A percentile compares a stretch with the other conserved stretches of the same genome.
These are phyloP conservation scores for Phoenix dactylifera DNA, from an alignment of 176 grass and related monocot genomes.

Conservation along the genomic window DNA sequence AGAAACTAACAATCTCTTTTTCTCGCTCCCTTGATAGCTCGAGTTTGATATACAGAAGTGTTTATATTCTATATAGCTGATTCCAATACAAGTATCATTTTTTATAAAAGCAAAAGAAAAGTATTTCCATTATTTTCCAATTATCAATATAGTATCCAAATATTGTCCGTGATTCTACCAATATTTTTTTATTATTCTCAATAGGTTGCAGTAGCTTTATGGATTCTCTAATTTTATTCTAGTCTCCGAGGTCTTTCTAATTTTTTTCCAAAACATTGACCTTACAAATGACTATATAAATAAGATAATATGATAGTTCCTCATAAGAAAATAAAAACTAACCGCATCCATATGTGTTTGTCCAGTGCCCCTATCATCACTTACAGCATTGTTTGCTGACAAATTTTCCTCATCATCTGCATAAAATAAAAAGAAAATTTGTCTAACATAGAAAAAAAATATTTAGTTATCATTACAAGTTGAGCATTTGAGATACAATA, in stretches of 20 bases:
- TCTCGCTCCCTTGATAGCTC: no score
- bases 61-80: no score
- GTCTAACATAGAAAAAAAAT: conserved; percentile 12
- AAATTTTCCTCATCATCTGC: conserved; percentile 46
- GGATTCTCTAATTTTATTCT: no score
- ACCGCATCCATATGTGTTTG: conserved; percentile 20
- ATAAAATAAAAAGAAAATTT: background rate
- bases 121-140: no score
- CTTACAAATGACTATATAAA: background rate
- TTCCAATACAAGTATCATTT: no score
- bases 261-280: background rate
- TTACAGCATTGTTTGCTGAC: conserved; percentile 3
- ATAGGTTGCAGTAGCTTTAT: no score
- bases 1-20: no score
- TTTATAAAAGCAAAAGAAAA: no score
- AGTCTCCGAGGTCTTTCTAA: background rate
- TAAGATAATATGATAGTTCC: background rate
- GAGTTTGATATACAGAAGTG: no score
- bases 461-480: background rate
- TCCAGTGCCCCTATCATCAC: conserved; percentile 15
- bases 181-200: no score
- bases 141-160: no score
- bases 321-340: conserved; percentile 10
- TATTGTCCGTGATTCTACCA: no score
- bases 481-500: background rate